A percentile compares a stretch with the other conserved stretches of the same genome.
Evolutionary conservation across 495 filamentous ascomycete genomes (phyloP).

Genomic region (Penicillium soppii): DNA sequence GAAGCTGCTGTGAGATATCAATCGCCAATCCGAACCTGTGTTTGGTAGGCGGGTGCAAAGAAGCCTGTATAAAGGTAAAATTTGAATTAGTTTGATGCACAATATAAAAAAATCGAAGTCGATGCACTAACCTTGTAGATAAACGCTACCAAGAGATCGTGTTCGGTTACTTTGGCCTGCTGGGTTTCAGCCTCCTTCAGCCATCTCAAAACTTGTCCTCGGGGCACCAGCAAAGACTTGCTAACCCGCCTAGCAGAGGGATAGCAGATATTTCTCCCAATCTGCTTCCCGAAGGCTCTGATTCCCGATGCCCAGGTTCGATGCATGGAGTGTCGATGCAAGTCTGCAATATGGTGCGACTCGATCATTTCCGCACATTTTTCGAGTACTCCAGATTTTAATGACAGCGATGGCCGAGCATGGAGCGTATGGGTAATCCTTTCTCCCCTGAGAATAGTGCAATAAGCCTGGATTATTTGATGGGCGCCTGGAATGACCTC

Average conservation of each 20-base stretch:
- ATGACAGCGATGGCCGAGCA: neutral
- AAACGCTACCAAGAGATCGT: conserved; percentile 1
- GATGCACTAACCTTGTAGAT: neutral
- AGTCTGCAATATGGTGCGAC: conserved; percentile 1
- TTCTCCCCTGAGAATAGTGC: conserved; percentile 1
- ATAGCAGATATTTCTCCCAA: conserved; percentile 1
- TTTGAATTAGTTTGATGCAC: neutral
- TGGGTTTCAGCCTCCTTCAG: neutral
- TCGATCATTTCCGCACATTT: conserved; percentile 6
- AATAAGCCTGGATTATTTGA: conserved; percentile 7
- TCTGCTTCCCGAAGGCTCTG: conserved; percentile 1
- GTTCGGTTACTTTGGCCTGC: conserved; percentile 1
- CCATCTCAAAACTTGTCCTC: neutral
- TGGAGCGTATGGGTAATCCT: conserved; percentile 3
- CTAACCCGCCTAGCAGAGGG: neutral
- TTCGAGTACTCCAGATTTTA: conserved; percentile 6
- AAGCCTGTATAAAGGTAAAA: neutral
- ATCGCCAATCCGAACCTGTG: conserved; percentile 1
- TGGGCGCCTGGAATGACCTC: neutral
- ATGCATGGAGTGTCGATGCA: neutral
- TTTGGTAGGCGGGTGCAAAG: neutral
- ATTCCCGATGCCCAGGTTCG: conserved; percentile 1
- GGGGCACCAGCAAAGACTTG: neutral
- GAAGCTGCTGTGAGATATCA: conserved; percentile 5
- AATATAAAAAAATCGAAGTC: neutral